Evolutionary conservation across 1,284 basidiomycete species (phyloP), one percentile per base, ranked within the genome.

Genomic region (Apiotrichum mycotoxinovorans): DNA sequence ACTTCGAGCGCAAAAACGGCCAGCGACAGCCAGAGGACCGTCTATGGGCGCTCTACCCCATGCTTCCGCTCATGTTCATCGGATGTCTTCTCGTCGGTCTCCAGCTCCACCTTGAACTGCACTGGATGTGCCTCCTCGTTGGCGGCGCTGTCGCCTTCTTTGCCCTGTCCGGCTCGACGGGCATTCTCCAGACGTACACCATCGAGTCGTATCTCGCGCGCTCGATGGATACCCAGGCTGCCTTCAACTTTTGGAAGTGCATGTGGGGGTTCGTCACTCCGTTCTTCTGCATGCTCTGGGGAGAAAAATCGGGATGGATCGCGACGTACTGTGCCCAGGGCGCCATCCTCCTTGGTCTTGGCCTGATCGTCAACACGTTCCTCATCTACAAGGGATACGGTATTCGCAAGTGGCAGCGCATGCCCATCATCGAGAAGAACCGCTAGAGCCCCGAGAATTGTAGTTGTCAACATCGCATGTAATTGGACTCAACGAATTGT

Each of bases 161-260:
- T 65, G 68, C 74, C 30, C 58, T 69, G 20, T 57, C 59, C 2
- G 66, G 65, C 18, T 54, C 63, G 22, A 69, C 69, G 12, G 65
- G 65, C 51, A 53, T 69, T 27, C 51, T 68, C 18, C 62, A 61
- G 34, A 66, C 60, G 47, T 76, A 76, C 62, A 72, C 74, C 27
- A 63, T 75, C 57, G 76, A 78, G 58, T 61, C 60, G 35, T 74
- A 73, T 62, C 41, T 76, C 50, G 46, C 60, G 18, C 56, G 64
- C 37, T 64, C 66, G 0, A 71, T 72, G 57, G 70, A 73, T 56
- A 72, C 71, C 15, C 71, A 75, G 51, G 71, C 73, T 23, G 69
- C 71, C 34, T 78, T 75, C 64, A 70, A 70, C 56, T 74, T 78
- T 61, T 72, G 72, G 66, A 76, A 75, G 66, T 69, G 65, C 54